Percentiles rank a stretch among this genome's conserved stretches.
Evolutionary conservation across 2,329 filamentous ascomycete species (phyloP).

Genomic region (Colletotrichum gigasporum): DNA sequence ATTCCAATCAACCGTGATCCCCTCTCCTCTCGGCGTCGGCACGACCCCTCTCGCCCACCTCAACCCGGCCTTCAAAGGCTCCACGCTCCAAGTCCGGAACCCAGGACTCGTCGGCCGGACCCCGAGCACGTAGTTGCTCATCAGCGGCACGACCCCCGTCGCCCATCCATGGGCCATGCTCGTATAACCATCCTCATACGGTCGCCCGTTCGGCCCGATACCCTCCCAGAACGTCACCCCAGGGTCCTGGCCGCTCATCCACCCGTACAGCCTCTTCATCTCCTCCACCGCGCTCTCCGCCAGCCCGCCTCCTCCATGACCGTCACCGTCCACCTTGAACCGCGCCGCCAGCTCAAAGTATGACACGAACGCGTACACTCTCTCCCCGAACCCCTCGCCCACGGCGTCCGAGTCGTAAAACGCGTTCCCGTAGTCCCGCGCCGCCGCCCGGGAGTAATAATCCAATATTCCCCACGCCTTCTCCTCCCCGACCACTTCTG

Average conservation of each 20-base stretch:
- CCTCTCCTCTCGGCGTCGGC: slow-evolving; percentile 48
- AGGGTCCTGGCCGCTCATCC: slow-evolving; percentile 58
- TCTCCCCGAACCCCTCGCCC: slow-evolving; percentile 47
- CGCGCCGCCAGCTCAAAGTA: slow-evolving; percentile 63
- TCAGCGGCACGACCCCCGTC: slow-evolving; percentile 57
- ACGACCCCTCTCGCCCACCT: slow-evolving; percentile 55
- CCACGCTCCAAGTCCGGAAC: slow-evolving; percentile 51
- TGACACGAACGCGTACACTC: slow-evolving; percentile 62
- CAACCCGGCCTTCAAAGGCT: slow-evolving; percentile 46
- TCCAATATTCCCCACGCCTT: slow-evolving; percentile 46
- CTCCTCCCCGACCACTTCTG: slow-evolving; percentile 42
- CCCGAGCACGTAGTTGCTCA: slow-evolving; percentile 57
- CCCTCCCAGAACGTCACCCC: slow-evolving; percentile 61
- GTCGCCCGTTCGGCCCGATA: slow-evolving; percentile 50
- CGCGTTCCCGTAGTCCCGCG: slow-evolving; percentile 56
- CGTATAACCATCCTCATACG: slow-evolving; percentile 57
- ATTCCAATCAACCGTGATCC: slow-evolving; percentile 50
- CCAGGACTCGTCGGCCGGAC: slow-evolving; percentile 54
- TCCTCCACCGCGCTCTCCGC: slow-evolving; percentile 52
- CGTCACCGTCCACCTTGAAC: slow-evolving; percentile 49
- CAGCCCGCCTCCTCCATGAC: slow-evolving; percentile 33
- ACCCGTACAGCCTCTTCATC: slow-evolving; percentile 57
- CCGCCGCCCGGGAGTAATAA: slow-evolving; percentile 48
- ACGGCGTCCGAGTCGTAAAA: slow-evolving; percentile 59
- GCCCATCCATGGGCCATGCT: slow-evolving; percentile 62